These are phyloP conservation scores for Gastrolobium villosum DNA, from an alignment of 306 rosid genomes.

Conservation along the genomic window DNA sequence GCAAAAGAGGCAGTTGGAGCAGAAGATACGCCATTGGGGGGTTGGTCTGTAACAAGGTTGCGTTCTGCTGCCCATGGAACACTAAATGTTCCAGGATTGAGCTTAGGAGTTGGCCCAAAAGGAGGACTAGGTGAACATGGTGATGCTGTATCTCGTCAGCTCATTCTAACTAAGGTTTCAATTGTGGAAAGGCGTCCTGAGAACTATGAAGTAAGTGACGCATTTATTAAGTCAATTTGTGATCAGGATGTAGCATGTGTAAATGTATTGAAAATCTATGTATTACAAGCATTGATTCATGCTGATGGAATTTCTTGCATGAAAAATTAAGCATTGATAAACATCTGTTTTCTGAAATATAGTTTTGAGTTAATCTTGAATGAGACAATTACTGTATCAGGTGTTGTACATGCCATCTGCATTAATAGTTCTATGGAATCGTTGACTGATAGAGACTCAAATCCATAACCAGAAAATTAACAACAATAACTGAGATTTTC, in stretches of 20 bases:
- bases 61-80: conserved; percentile 98
- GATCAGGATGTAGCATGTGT: neutral
- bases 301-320: conserved; percentile 30
- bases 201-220: conserved; percentile 97
- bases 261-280: neutral
- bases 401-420: conserved; percentile 20
- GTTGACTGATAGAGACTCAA: neutral
- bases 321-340: conserved; percentile 18
- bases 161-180: conserved; percentile 93
- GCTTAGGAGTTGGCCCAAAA: conserved; percentile 94
- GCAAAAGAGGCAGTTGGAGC: conserved; percentile 99
- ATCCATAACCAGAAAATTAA: no score
- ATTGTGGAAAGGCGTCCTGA: conserved; percentile 99
- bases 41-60: conserved; percentile 97
- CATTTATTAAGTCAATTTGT: conserved; percentile 48
- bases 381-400: neutral
- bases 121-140: conserved; percentile 99
- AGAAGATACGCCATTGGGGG: conserved; percentile 95
- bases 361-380: conserved; percentile 31
- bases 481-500: no score
- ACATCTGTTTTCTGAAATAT: conserved; percentile 19
- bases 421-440: conserved; percentile 18
- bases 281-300: neutral
- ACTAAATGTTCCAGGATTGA: conserved; percentile 89
- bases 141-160: conserved; percentile 96